These are phyloP conservation scores for Arabidopsis lyrata DNA, from an alignment of 441 rosid genomes.

Conservation along the genomic window DNA sequence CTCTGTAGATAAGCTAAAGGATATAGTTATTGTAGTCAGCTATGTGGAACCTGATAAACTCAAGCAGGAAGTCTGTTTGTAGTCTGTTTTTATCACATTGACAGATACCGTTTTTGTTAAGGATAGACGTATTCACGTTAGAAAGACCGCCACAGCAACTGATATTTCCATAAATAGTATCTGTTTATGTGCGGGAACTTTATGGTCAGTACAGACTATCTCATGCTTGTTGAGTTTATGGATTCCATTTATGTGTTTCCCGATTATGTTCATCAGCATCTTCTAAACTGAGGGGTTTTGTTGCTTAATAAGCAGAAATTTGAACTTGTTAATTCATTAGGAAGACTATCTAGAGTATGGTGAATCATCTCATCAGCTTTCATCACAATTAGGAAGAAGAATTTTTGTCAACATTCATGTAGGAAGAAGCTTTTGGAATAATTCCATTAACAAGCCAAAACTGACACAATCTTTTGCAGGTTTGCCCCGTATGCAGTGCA, in stretches of 20 bases:
- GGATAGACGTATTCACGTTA: background rate
- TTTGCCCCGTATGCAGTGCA: conserved; percentile 81
- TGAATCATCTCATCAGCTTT: conserved; percentile 7
- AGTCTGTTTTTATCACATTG: background rate
- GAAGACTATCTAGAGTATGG: background rate
- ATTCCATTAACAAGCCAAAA: background rate
- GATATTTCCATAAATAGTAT: conserved; percentile 8
- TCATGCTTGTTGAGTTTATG: conserved; percentile 8
- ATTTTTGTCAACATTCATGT: background rate
- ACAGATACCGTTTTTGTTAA: background rate
- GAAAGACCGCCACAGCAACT: conserved; percentile 1
- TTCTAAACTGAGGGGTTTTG: conserved; percentile 11
- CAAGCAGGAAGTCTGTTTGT: background rate
- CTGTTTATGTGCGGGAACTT: background rate
- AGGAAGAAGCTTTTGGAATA: conserved; percentile 16
- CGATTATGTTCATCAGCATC: conserved; percentile 3
- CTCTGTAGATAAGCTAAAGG: conserved; percentile 1
- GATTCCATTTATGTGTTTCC: conserved; percentile 16
- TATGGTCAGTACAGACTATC: background rate
- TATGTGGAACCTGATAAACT: conserved; percentile 11
- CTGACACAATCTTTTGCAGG: conserved; percentile 52
- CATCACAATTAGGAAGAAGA: conserved; percentile 10
- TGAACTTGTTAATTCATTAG: background rate
- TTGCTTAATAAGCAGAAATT: conserved; percentile 17
- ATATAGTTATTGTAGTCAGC: conserved; percentile 1